Percentiles rank a stretch among this genome's conserved stretches.
Conservation (phyloP, 495 filamentous ascomycete genomes). For the Lophium mytilinum region DNA sequence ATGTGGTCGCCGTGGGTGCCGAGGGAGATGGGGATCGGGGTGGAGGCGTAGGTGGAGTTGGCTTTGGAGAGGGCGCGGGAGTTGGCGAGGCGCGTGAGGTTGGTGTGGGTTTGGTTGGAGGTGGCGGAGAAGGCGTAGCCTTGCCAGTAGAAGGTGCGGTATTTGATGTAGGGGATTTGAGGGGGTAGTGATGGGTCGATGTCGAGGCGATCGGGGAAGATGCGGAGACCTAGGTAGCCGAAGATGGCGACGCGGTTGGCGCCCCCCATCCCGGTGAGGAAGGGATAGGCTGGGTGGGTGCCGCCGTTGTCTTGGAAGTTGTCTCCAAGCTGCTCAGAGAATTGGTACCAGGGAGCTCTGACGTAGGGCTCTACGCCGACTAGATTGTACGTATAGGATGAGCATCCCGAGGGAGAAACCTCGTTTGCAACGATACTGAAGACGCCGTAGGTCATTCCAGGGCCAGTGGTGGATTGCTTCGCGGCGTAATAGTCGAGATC, state of each 20-base stretch:
- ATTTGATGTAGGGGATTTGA: conserved; percentile 52
- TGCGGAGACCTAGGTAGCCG: conserved; percentile 53
- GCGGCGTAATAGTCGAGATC: conserved; percentile 59
- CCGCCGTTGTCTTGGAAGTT: conserved; percentile 56
- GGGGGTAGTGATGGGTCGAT: conserved; percentile 53
- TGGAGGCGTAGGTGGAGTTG: conserved; percentile 40
- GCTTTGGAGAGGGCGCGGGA: conserved; percentile 26
- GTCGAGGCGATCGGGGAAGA: conserved; percentile 47
- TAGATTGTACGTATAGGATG: conserved; percentile 54
- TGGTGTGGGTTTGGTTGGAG: conserved; percentile 61
- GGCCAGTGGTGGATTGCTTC: conserved; percentile 54
- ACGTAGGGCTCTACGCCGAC: conserved; percentile 48
- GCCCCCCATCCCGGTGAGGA: conserved; percentile 60
- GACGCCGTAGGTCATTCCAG: conserved; percentile 61
- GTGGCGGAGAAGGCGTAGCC: conserved; percentile 55
- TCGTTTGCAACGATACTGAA: conserved; percentile 54
- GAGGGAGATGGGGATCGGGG: conserved; percentile 44
- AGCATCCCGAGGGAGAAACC: conserved; percentile 53
- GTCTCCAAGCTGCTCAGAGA: conserved; percentile 64
- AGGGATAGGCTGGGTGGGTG: conserved; percentile 57
- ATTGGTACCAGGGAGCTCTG: conserved; percentile 51
- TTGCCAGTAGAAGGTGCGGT: conserved; percentile 64
- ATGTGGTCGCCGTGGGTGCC: conserved; percentile 10
- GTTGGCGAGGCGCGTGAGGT: conserved; percentile 39
- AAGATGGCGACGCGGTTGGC: conserved; percentile 54